Evolutionary conservation across 2,329 filamentous ascomycete species (phyloP).

Genomic region (Cercospora sp.): DNA sequence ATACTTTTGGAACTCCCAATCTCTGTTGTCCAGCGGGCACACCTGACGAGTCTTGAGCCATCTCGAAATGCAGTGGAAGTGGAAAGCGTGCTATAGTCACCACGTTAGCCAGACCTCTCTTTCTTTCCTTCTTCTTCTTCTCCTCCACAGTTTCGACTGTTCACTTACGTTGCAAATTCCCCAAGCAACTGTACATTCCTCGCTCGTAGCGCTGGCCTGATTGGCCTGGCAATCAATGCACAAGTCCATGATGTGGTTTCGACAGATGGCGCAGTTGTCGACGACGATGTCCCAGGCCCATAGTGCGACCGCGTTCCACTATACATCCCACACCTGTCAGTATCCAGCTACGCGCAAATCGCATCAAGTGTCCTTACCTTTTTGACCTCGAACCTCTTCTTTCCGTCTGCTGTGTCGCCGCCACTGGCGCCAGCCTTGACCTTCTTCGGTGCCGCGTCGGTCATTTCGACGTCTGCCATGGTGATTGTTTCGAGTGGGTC

Average conservation of each 20-base stretch:
- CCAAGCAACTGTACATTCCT: conserved; percentile 98
- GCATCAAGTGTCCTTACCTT: conserved; percentile 63
- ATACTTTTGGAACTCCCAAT: conserved; percentile 99
- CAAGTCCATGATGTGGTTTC: conserved; percentile 99
- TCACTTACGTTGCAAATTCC: conserved; percentile 94
- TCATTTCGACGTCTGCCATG: conserved; percentile 98
- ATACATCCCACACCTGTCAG: conserved; percentile 14
- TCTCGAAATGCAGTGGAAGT: conserved; percentile 98
- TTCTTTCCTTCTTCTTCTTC: neutral
- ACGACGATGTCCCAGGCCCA: conserved; percentile 99
- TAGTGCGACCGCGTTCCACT: conserved; percentile 98
- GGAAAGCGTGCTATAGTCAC: conserved; percentile 80
- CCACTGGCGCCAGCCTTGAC: conserved; percentile 57
- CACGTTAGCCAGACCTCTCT: neutral
- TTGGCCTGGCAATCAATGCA: conserved; percentile 99
- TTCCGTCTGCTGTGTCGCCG: conserved; percentile 58
- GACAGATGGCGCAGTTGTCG: conserved; percentile 98
- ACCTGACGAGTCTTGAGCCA: conserved; percentile 99
- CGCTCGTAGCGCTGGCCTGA: conserved; percentile 92
- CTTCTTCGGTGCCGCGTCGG: conserved; percentile 66
- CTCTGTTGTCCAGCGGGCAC: conserved; percentile 93
- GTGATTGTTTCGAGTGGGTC: conserved; percentile 1
- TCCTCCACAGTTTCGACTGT: neutral
- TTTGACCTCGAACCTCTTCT: conserved; percentile 98
- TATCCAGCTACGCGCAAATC: neutral